These are phyloP conservation scores for Pyrus betulifolia DNA, from an alignment of 306 rosid genomes.

Conservation along the genomic window DNA sequence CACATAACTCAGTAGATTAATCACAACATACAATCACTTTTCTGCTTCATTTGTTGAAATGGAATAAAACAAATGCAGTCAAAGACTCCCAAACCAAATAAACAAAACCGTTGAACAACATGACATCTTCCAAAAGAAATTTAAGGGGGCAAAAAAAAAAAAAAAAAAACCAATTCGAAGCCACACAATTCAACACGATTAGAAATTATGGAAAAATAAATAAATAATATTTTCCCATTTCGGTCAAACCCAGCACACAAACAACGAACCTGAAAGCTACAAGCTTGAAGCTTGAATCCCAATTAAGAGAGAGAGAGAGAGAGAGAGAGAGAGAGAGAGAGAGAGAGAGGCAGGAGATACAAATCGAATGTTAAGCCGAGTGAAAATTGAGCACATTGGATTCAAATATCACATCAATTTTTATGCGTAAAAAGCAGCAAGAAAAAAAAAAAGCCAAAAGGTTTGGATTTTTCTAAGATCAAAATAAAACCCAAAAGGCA, in stretches of 20 bases:
- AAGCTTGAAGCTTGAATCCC: slow-evolving; percentile 3
- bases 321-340: not conserved
- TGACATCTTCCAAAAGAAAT: not conserved
- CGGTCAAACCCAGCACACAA: slow-evolving; percentile 4
- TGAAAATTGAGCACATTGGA: slow-evolving; percentile 10
- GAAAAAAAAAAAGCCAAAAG: not conserved
- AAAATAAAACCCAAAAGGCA: slow-evolving; percentile 7
- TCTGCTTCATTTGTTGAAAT: not conserved
- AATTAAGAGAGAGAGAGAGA: not conserved
- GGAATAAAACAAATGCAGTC: not conserved
- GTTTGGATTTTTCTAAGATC: not conserved
- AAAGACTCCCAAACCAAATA: not conserved
- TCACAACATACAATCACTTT: slow-evolving; percentile 2
- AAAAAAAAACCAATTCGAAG: not conserved
- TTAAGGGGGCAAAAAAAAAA: not conserved
- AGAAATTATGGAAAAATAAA: not conserved
- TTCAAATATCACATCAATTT: slow-evolving; percentile 32
- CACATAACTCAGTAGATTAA: slow-evolving; percentile 2
- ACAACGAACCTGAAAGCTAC: not conserved
- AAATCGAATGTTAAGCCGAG: not conserved
- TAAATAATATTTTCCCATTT: not conserved
- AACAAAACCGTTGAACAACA: not conserved
- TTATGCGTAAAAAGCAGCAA: not conserved
- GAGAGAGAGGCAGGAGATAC: not conserved
- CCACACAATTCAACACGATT: not conserved